Conservation (phyloP, 768 basidiomycete species). For the Peribolospora kevripleyi region DNA sequence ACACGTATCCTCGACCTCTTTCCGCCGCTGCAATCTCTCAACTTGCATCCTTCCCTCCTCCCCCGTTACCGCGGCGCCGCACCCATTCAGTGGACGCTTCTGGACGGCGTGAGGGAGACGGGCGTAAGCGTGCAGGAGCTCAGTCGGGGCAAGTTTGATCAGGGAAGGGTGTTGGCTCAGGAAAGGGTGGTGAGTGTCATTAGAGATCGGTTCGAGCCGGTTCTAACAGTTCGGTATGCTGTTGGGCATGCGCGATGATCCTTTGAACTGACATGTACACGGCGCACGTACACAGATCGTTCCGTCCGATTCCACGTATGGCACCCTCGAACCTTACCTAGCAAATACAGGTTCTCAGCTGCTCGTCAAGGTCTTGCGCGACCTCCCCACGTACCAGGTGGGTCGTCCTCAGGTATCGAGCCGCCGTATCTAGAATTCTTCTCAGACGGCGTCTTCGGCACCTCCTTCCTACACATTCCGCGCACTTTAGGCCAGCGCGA, state of each 20-base stretch:
- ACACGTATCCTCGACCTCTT: constrained; percentile 8
- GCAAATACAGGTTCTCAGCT: constrained; percentile 3
- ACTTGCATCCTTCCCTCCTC: constrained; percentile 14
- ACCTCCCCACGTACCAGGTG: neutral
- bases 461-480: neutral
- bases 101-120: constrained; percentile 7
- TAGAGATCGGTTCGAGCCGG: no score
- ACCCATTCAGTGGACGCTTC: constrained; percentile 13
- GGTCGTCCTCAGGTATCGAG: neutral
- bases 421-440: neutral
- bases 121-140: constrained; percentile 6
- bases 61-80: constrained; percentile 12
- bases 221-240: no score
- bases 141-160: constrained; percentile 2
- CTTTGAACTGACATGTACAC: neutral
- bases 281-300: neutral
- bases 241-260: no score
- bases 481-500: neutral
- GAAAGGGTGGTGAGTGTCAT: neutral
- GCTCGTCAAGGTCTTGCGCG: neutral
- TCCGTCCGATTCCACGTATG: neutral
- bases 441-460: neutral
- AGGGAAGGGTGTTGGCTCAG: constrained; percentile 3
- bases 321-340: constrained; percentile 2
- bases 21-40: constrained; percentile 9